Conservation (phyloP, 2,329 filamentous ascomycete species). For the Colletotrichum neosansevieriae region DNA sequence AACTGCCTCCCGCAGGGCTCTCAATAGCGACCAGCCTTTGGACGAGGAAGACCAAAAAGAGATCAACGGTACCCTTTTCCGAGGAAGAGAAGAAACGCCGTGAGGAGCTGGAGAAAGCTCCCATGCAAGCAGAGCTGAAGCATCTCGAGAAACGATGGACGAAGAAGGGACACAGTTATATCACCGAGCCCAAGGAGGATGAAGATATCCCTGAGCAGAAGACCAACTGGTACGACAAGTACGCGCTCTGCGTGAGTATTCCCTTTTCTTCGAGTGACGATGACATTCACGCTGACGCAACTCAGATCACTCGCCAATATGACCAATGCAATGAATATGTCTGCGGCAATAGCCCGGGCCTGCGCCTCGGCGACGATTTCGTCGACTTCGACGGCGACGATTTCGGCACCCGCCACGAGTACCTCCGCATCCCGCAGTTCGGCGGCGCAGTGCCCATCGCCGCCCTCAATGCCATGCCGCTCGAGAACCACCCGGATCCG, state of each 20-base stretch:
- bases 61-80: constrained; percentile 38
- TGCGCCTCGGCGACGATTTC: constrained; percentile 46
- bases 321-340: constrained; percentile 47
- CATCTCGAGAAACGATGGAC: constrained; percentile 50
- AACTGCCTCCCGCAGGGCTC: background rate
- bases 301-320: constrained; percentile 41
- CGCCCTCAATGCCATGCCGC: constrained; percentile 57
- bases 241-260: constrained; percentile 45
- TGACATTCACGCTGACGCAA: background rate
- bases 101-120: constrained; percentile 44
- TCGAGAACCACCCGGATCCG: constrained; percentile 55
- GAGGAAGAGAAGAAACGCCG: constrained; percentile 43
- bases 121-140: constrained; percentile 48
- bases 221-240: constrained; percentile 48
- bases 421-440: constrained; percentile 54
- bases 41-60: constrained; percentile 42
- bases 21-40: background rate
- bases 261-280: background rate
- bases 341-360: constrained; percentile 50
- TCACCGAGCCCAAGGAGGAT: constrained; percentile 47
- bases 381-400: constrained; percentile 62
- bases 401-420: constrained; percentile 55
- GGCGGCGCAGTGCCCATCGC: constrained; percentile 57
- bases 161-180: constrained; percentile 45
- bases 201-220: constrained; percentile 45